These are phyloP conservation scores for Lachnum nothofagi DNA, from an alignment of 2,329 filamentous ascomycete species.

Conservation along the genomic window DNA sequence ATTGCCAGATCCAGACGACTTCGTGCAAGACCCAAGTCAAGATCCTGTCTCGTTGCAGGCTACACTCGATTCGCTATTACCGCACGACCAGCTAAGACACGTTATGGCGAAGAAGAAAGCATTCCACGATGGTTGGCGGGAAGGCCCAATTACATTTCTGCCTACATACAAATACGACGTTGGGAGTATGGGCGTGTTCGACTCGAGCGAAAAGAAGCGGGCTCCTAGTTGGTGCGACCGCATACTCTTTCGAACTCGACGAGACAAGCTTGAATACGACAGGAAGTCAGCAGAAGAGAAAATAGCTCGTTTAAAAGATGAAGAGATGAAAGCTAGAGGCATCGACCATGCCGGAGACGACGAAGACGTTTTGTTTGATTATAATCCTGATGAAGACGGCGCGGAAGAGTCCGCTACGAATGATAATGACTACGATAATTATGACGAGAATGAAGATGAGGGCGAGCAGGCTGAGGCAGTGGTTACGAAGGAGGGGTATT, in stretches of 20 bases:
- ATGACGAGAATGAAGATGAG: constrained; percentile 40
- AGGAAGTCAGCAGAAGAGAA: constrained; percentile 58
- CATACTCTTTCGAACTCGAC: constrained; percentile 76
- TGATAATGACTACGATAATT: constrained; percentile 45
- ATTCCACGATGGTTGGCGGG: constrained; percentile 87
- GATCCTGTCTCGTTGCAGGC: constrained; percentile 85
- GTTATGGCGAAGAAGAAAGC: constrained; percentile 71
- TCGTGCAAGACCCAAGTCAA: constrained; percentile 60
- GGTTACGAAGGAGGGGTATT: constrained; percentile 53
- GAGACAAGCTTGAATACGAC: constrained; percentile 63
- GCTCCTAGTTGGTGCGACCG: constrained; percentile 97
- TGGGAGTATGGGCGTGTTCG: constrained; percentile 86
- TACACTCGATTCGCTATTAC: constrained; percentile 77
- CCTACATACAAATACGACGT: constrained; percentile 98
- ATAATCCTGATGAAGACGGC: constrained; percentile 76
- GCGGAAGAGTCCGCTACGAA: constrained; percentile 39
- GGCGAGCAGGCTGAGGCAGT: constrained; percentile 44
- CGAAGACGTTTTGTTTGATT: constrained; percentile 82
- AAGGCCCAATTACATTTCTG: constrained; percentile 81
- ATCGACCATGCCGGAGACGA: constrained; percentile 69
- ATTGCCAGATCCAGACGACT: constrained; percentile 61
- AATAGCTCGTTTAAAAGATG: constrained; percentile 65
- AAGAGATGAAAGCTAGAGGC: constrained; percentile 78
- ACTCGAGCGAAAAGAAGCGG: constrained; percentile 89
- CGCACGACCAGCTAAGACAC: constrained; percentile 79